Base-by-base conservation (phyloP, 441 rosid species). In the Mallotus japonicus region DNA sequence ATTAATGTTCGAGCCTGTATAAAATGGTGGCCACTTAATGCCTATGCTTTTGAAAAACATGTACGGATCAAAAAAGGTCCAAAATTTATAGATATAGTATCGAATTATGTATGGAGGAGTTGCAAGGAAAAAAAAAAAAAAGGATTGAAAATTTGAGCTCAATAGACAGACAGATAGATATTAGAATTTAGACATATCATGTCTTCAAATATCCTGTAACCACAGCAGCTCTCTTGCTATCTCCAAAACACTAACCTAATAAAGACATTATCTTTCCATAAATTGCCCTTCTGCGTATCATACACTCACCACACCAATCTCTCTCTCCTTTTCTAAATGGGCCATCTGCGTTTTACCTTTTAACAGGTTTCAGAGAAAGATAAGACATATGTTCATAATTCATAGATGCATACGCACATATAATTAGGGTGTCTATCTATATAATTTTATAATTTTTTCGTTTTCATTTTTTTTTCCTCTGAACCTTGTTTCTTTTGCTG, bases 201-300 rank as follows among this genome's bases (percentile, higher is more conserved):
- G 73, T 72, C 76, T 71, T 77, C 84, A 68, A 54, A 75, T 79
- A 61, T 77, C 83, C 64, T 79, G 81, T 76, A 79, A 71, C 80
- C 79, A 71, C 74, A 47, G 73, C 80, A 53, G 67, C 74, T 76
- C 73, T 57, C 67, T 78, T 54, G 68, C 50, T 73, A 17, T 73
- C 68, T 62, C 70, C 59, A 64, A 46, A 63, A 62, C 73, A 60
- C 55, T 68, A 60, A 14, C 50, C 61, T 57, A 58, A 19, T 22
- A 71, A 59, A 59, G 57, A 66, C 13, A 1, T 34, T 61, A 5
- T 46, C 59, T 64, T 77, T 62, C 84, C 87, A 67, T 63, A 76
- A 73, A 60, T 28, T 85, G 72, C 82, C 85, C 85, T 69, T 77
- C 62, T 72, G 34, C 69, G 75, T 53, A 28, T 54, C 58, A 73